Evolutionary conservation across 306 rosid genomes (phyloP).

Genomic region (Adenanthera pavonina): DNA sequence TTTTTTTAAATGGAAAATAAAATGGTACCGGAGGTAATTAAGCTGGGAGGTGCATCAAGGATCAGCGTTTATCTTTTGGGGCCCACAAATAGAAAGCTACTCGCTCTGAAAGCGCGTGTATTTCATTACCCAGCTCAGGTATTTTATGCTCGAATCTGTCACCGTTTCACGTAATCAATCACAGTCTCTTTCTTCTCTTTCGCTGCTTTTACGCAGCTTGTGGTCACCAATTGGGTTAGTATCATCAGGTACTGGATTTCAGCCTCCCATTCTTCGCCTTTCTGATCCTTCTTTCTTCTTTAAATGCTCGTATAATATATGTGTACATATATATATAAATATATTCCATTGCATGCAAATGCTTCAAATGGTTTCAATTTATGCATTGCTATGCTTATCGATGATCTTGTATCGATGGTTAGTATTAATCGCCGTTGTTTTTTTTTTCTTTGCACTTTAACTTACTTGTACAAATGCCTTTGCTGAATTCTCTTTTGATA

Average conservation of each 20-base stretch:
- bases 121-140: background rate
- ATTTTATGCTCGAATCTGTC: background rate
- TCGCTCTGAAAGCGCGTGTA: background rate
- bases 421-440: background rate
- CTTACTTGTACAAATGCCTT: background rate
- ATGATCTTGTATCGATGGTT: background rate
- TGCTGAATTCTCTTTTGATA: conserved; percentile 12
- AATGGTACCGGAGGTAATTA: no score
- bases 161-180: background rate
- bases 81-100: background rate
- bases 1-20: no score
- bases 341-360: background rate
- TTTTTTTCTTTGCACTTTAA: background rate
- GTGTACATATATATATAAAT: no score
- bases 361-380: background rate
- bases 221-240: conserved; percentile 9
- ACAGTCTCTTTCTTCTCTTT: background rate
- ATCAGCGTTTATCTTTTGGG: background rate
- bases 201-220: background rate
- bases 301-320: background rate
- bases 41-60: no score
- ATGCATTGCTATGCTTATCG: background rate
- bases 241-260: conserved; percentile 8
- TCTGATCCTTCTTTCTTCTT: background rate
- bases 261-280: background rate